phyloP scores from a whole-genome alignment of 1,284 basidiomycete genomes.

The Pseudozyma hubeiensis region DNA sequence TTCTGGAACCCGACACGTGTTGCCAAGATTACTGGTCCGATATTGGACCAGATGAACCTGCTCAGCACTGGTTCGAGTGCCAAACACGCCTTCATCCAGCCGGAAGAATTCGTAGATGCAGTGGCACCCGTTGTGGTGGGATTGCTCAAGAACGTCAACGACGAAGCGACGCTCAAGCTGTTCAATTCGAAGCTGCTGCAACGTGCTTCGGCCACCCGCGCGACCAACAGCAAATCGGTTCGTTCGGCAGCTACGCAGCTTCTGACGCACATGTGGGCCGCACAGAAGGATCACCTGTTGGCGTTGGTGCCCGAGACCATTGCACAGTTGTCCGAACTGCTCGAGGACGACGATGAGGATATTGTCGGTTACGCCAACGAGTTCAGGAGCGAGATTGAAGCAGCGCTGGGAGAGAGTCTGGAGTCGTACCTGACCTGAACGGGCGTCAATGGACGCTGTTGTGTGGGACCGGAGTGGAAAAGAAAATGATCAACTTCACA shows the following conservation, averaged over 20 bases:
- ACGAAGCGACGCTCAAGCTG: constrained; percentile 76
- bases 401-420: constrained; percentile 69
- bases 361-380: constrained; percentile 70
- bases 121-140: constrained; percentile 71
- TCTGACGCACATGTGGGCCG: constrained; percentile 79
- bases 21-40: constrained; percentile 74
- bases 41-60: constrained; percentile 76
- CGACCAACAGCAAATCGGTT: constrained; percentile 21
- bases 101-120: constrained; percentile 15
- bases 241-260: constrained; percentile 77
- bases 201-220: constrained; percentile 75
- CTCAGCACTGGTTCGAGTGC: constrained; percentile 1
- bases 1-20: constrained; percentile 90
- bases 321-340: constrained; percentile 71
- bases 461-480: background rate
- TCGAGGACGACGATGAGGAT: constrained; percentile 71
- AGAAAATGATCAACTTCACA: background rate
- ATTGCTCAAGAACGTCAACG: constrained; percentile 74
- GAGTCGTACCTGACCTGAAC: constrained; percentile 67
- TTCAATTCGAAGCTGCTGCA: constrained; percentile 87
- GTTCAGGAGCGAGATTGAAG: constrained; percentile 70
- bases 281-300: constrained; percentile 74
- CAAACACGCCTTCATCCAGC: background rate
- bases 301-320: constrained; percentile 72
- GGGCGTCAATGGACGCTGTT: too few relatives aligned